Conservation (phyloP, 208 protist genomes). For the Acanthamoeba quina region DNA sequence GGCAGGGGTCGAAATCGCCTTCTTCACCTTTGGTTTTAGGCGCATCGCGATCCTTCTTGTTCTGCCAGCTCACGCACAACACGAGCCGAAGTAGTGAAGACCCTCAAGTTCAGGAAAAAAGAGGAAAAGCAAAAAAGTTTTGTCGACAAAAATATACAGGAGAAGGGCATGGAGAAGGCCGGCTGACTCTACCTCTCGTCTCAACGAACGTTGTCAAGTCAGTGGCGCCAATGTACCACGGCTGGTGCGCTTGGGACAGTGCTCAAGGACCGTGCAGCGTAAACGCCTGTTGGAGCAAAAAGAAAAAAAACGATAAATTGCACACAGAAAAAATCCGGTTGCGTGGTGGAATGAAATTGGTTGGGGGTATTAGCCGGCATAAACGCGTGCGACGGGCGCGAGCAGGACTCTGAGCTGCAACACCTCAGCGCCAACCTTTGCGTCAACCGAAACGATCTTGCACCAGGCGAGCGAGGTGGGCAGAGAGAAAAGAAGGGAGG, state of each 20-base stretch:
- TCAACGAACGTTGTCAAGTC: too few relatives aligned
- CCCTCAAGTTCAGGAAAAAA: neutral
- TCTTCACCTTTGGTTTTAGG: constrained; percentile 35
- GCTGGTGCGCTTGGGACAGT: too few relatives aligned
- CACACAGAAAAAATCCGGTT: too few relatives aligned
- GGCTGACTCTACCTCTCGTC: too few relatives aligned
- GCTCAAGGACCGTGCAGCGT: too few relatives aligned
- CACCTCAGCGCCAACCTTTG: neutral
- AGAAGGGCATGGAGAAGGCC: too few relatives aligned
- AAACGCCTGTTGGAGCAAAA: too few relatives aligned
- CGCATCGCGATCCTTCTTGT: neutral
- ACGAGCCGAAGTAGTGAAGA: neutral
- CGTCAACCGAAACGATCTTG: neutral
- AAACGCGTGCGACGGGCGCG: neutral
- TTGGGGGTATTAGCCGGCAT: neutral
- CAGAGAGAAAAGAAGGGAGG: neutral
- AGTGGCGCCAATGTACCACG: too few relatives aligned
- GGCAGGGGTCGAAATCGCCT: constrained; percentile 11
- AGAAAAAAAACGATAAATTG: too few relatives aligned
- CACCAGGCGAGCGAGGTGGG: neutral
- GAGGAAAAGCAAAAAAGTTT: neutral
- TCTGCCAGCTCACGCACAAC: constrained; percentile 17
- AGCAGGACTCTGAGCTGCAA: neutral
- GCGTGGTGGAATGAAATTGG: neutral
- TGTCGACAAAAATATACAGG: neutral